Conservation (phyloP, 2,329 filamentous ascomycete species). For the Aspergillus phoenicis region DNA sequence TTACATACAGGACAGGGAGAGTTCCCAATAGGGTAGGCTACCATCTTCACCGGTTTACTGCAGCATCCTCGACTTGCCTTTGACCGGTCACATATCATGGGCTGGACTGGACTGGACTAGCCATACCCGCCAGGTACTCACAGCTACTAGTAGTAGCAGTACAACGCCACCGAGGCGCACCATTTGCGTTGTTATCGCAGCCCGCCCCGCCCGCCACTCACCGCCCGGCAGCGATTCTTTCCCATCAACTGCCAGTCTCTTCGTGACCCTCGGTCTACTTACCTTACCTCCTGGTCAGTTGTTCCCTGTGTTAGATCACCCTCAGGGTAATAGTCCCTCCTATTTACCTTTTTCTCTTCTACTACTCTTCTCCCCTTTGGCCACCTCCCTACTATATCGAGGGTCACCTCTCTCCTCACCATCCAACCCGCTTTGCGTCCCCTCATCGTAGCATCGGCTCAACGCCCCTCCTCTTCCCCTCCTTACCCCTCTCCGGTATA, state of each 20-base stretch:
- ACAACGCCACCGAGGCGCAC: too few species aligned
- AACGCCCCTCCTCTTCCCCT: background rate
- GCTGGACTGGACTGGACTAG: too few species aligned
- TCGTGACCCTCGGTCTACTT: slow-evolving; percentile 14
- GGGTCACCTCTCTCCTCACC: background rate
- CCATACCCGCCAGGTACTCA: too few species aligned
- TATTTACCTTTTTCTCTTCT: slow-evolving; percentile 9
- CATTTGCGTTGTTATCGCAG: background rate
- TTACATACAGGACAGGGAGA: too few species aligned
- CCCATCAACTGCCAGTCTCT: slow-evolving; percentile 17
- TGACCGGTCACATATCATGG: too few species aligned
- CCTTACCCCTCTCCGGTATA: slow-evolving; percentile 1
- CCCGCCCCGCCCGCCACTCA: slow-evolving; percentile 1
- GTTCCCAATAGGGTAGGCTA: too few species aligned
- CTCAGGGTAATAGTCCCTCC: slow-evolving; percentile 15
- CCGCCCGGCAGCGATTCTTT: slow-evolving; percentile 14
- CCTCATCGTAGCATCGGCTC: background rate
- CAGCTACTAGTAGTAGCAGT: too few species aligned
- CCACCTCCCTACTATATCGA: background rate
- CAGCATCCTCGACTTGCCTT: too few species aligned
- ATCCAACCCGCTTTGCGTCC: background rate
- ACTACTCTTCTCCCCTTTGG: background rate
- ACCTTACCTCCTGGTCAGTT: background rate
- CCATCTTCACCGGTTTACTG: too few species aligned
- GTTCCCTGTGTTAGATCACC: background rate